Conservation (phyloP, 176 grass and related monocot species). For the Zoysia pacifica region DNA sequence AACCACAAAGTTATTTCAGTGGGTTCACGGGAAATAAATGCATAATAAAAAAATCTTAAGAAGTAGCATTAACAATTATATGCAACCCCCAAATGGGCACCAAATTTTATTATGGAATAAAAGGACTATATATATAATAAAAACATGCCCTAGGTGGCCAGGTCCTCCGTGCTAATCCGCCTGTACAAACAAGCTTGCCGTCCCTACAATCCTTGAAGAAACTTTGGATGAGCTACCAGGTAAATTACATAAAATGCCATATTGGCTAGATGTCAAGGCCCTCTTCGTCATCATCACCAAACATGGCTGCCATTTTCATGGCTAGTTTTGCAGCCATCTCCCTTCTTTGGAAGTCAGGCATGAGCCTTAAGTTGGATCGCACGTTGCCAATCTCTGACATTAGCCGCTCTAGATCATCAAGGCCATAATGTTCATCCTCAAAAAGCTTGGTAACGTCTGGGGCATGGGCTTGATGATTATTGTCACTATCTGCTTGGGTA, state of each 20-base stretch:
- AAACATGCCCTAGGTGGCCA: background rate
- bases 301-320: slow-evolving; percentile 92
- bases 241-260: background rate
- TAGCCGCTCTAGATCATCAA: slow-evolving; percentile 78
- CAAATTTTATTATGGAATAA: slow-evolving; percentile 11
- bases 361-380: slow-evolving; percentile 78
- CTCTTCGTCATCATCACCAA: slow-evolving; percentile 72
- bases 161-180: background rate
- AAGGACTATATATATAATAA: background rate
- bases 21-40: slow-evolving; percentile 6
- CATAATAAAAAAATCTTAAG: slow-evolving; percentile 32
- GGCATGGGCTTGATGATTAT: slow-evolving; percentile 33
- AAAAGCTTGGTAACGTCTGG: slow-evolving; percentile 17
- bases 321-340: slow-evolving; percentile 86
- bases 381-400: slow-evolving; percentile 90
- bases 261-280: slow-evolving; percentile 31
- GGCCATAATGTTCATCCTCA: slow-evolving; percentile 69
- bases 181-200: slow-evolving; percentile 11
- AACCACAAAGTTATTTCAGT: background rate
- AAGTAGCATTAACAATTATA: background rate
- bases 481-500: slow-evolving; percentile 12
- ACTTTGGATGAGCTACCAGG: background rate
- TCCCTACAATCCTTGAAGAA: background rate
- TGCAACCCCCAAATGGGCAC: background rate
- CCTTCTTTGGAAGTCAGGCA: slow-evolving; percentile 90